Base-by-base conservation (phyloP, 176 grass and related monocot species). In the Typha latifolia region DNA sequence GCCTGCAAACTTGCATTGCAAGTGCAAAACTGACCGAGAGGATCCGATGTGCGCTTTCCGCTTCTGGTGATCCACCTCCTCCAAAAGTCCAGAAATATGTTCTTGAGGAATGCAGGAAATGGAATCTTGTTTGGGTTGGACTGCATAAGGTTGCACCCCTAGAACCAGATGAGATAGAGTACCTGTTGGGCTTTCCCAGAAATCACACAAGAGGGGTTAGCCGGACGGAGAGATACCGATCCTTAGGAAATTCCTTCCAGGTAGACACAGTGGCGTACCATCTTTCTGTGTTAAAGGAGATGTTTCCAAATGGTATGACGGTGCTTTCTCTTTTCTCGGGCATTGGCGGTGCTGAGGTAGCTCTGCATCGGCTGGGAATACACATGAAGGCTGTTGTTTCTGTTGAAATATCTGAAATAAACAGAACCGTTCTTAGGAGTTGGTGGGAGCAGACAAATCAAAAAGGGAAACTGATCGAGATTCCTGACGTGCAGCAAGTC, bases 331-430 rank as follows among this genome's bases (percentile, higher is more conserved):
- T 99, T 1, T 99, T 99, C 82, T 82, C 89, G 11, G 86, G 94
- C n/a, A 99, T 99, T 66, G 94, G 94, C 13, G 94, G 94, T 53
- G 94, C 79, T 31, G 94, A 99, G 79, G 94, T 99, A n/a, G 86
- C 94, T 61, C 79, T 99, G 12, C 81, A 99, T n/a, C 77, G 81
- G 12, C 70, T 99, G 4, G 94, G 89, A 16, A 83, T 99, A 43
- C 79, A 47, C 32, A 75, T 99, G 76, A 90, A 69, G 13, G 51
- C 62, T 0, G 88, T 96, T 22, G 24, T 96, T 24, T 96, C 92
- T 4, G 82, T 96, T 29, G 92, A 96, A 72, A 84, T 88, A 14
- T 85, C 82, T 12, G 73, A 90, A 37, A 75, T 82, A 47, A 96
- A 84, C 19, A 77, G 87, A 56, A 80, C 75, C 0, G 49, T 96